Evolutionary conservation across 2,329 filamentous ascomycete genomes (phyloP).

Genomic region (Diplodia sapinea): DNA sequence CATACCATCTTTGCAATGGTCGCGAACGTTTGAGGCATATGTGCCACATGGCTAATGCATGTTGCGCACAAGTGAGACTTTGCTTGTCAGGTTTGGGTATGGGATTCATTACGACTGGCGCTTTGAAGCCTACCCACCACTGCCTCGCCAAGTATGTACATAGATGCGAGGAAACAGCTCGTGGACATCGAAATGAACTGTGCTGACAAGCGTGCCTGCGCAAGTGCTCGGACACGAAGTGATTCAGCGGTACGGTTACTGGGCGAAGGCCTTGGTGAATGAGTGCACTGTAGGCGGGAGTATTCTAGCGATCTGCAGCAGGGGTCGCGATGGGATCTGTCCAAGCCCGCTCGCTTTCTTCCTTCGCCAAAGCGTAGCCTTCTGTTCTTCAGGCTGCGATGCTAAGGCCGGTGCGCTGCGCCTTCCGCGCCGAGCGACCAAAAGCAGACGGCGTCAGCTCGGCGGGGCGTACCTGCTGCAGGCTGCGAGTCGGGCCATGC

Average conservation of each 20-base stretch:
- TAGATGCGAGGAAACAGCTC: neutral
- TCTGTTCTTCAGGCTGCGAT: slow-evolving; percentile 10
- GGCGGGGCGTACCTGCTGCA: slow-evolving; percentile 23
- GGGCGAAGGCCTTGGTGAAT: neutral
- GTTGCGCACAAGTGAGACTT: no score
- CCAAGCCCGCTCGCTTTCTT: neutral
- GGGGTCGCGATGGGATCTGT: slow-evolving; percentile 1
- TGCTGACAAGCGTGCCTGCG: neutral
- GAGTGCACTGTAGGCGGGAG: neutral
- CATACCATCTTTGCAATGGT: neutral
- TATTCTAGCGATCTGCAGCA: slow-evolving; percentile 10
- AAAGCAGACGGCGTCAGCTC: neutral
- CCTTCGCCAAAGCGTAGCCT: neutral
- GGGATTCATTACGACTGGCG: no score
- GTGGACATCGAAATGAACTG: neutral
- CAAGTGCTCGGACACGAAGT: slow-evolving; percentile 12
- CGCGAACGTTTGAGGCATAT: no score
- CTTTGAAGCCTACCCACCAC: no score
- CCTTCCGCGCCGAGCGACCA: neutral
- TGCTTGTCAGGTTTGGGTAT: no score
- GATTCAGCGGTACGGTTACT: neutral
- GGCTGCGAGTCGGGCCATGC: slow-evolving; percentile 16
- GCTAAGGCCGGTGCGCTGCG: neutral
- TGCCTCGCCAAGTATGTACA: no score
- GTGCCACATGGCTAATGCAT: no score